Base-by-base conservation (phyloP, 2,329 filamentous ascomycete genomes). In the Mycocentrospora acerina region DNA sequence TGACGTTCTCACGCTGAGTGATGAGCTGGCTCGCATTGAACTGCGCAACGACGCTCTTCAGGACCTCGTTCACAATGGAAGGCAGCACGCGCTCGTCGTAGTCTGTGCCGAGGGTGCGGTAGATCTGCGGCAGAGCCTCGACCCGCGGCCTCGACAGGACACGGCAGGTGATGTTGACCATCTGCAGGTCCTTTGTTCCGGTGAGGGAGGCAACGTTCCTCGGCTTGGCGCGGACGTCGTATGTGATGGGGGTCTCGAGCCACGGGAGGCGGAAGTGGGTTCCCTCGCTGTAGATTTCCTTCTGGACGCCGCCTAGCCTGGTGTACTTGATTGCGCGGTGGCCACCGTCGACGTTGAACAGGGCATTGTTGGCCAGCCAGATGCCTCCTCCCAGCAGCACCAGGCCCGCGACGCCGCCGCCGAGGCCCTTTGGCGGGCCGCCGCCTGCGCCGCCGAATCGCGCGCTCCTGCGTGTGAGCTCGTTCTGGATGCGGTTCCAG, bases 151-250 rank as follows among this genome's bases (percentile, higher is more conserved):
- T 80, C 42, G 91, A 96, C 36, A 98, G 87, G 42, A 98, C 93
- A 88, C 93, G 91, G 73, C 93, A 98, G 65, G 91, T 98, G 68
- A 98, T 97, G 81, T 98, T 98, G 67, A 97, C 93, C 93, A 98
- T 98, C 77, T 98, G 93, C 72, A 98, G 76, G 73, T 98, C 93
- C 79, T 98, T 98, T 65, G 93, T 98, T 58, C 93, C 93, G 44
- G 93, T 98, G 54, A 98, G 81, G 53, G 93, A 97, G 54, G 93
- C 87, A 59, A 98, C 90, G 64, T 95, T 96, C 68, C 93, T 85
- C 61, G 93, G 93, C 78, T 91, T 96, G 44, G 93, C 93, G 73
- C 93, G 91, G 58, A 98, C 93, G 70, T 98, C 91, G 77, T 97
- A 98, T 59, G 90, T 85, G 69, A 98, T 83, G 35, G 93, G 90